Base-by-base conservation (phyloP, 1,139 yeast species). In the Meyerozyma athensensis region DNA sequence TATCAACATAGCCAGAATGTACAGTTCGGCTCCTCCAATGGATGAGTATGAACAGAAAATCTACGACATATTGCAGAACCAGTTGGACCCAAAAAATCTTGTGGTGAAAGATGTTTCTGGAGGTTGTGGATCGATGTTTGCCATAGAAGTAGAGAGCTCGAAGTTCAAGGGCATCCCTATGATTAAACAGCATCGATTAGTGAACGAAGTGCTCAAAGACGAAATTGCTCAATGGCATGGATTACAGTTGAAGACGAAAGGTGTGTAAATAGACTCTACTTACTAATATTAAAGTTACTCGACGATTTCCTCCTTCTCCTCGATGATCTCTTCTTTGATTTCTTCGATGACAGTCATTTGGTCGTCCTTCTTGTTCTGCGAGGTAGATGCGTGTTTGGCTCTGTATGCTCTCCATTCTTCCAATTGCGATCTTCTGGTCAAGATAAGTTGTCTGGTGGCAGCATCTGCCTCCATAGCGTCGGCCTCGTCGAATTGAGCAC, bases 71-170 rank as follows among this genome's bases (percentile, higher is more conserved):
- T 68, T 89, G 35, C 51, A 69, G 14, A 58, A 65, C 14, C 72
- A 72, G 39, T 74, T 89, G 36, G 48, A 62, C 12, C 96, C 97
- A 1, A 56, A 63, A 23, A 63, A 61, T 33, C 63, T 89, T 36
- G 70, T 72, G 36, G 96, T 90, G 7, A 69, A 71, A 46, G 98
- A 92, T 56, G 81, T 90, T 4, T 81, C 94, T 19, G 97, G 76
- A 17, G 98, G 99, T 0, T 94, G 98, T 64, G 99, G 99, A 0
- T 89, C 97, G 3, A 92, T 92, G 97, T 94, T 87, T 63, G 89
- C 96, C 34, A 92, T 92, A 37, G 68, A 74, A 43, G 77, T 94
- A 17, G 85, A 81, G 30, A 82, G 95, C 40, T 69, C 68, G 2
- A 68, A 77, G 53, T 92, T 92, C 63, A 79, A 83, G 49, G 96